Conservation (phyloP, 345 rosid genomes). For the Laguncularia racemosa region DNA sequence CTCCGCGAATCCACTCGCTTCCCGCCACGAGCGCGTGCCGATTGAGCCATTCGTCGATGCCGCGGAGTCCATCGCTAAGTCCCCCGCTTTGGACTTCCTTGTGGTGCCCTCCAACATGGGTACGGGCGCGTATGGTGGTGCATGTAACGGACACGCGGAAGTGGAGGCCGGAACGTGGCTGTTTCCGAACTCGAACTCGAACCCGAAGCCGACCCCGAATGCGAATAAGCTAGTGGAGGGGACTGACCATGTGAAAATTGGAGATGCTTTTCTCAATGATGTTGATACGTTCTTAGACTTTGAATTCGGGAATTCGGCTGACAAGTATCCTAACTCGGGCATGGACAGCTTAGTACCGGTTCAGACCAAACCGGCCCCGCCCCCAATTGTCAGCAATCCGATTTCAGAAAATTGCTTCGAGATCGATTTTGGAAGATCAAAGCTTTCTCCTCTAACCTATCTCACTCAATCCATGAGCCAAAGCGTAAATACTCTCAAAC, state of each 20-base stretch:
- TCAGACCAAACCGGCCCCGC: slow-evolving; percentile 11
- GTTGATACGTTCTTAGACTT: slow-evolving; percentile 23
- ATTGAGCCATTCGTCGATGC: slow-evolving; percentile 33
- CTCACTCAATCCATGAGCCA: slow-evolving; percentile 26
- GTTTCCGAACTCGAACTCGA: slow-evolving; percentile 6
- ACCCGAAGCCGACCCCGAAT: slow-evolving; percentile 8
- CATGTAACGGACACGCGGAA: slow-evolving; percentile 5
- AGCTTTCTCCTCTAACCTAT: slow-evolving; percentile 21
- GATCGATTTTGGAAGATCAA: slow-evolving; percentile 23
- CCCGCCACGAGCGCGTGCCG: slow-evolving; percentile 33
- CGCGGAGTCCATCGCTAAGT: slow-evolving; percentile 7
- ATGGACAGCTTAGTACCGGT: slow-evolving; percentile 28
- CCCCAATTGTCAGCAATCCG: neutral
- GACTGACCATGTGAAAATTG: neutral
- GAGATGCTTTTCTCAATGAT: slow-evolving; percentile 13
- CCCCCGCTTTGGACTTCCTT: slow-evolving; percentile 10
- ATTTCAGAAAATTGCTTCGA: slow-evolving; percentile 11
- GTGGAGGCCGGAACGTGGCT: slow-evolving; percentile 17
- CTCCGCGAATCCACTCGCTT: slow-evolving; percentile 36
- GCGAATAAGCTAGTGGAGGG: neutral
- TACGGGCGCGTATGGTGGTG: neutral
- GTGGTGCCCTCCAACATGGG: neutral
- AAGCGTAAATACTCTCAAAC: slow-evolving; percentile 14
- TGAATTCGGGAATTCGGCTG: slow-evolving; percentile 9
- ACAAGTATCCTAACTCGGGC: neutral